Evolutionary conservation across 2,329 filamentous ascomycete species (phyloP), one percentile per base, ranked within the genome.

Genomic region (Leptographium flavum): DNA sequence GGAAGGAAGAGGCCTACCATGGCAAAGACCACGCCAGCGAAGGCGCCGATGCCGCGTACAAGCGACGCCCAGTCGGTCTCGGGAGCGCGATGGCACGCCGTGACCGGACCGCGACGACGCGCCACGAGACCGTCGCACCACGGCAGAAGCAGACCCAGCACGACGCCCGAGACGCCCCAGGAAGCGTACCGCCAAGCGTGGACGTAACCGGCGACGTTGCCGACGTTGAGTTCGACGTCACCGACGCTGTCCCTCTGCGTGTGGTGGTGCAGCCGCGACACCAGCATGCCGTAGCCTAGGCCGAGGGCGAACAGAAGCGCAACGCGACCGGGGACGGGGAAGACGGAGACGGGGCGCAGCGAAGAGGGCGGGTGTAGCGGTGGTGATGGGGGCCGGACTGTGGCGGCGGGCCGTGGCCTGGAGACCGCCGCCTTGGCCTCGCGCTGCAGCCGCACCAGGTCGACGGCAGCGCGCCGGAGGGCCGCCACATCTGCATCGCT

Each of bases 101-200:
- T 36, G 21, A 30, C 49, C 46, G 28, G 55, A 54, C 30, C 60
- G 37, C 71, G 66, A 49, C n/a, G n/a, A n/a, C n/a, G n/a, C n/a
- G 81, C 77, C 76, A 83, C 92, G 10, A 87, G 60, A 11, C 73
- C 67, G 60, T 98, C 92, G 19, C 94, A 74, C 74, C 81, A 90
- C 1, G 92, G 92, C 47, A 96, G 64, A 42, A 93, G 62, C 47
- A 79, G 81, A 6, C 92, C 92, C 22, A 95, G 64, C 1, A 74
- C 69, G 5, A 94, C 76, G 15, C 87, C 88, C 0, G 81, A 79
- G 10, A 81, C 55, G 1, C 87, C 92, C 90, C 92, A 98, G 50
- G 84, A 81, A 0, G 70, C 64, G 59, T 94, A 94, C 37, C 67
- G 63, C 74, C 79, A 81, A 49, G 70, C 67, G 47, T 13, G 28